Evolutionary conservation across 768 basidiomycete genomes (phyloP), one percentile per base, ranked within the genome.

Genomic region (Panaeolus papilionaceus): DNA sequence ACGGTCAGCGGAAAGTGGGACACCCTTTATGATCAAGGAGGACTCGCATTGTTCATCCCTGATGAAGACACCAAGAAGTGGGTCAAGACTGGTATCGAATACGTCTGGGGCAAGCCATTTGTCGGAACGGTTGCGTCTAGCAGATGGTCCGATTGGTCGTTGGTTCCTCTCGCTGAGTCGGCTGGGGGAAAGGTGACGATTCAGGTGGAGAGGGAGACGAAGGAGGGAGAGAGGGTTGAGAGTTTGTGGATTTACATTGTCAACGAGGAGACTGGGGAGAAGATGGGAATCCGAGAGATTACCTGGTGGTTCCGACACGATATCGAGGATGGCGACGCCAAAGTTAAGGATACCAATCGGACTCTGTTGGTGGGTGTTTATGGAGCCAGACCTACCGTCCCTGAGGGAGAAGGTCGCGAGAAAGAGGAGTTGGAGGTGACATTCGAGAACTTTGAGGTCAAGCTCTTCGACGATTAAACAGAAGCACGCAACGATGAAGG

Each of bases 261-360:
- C 66, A 71, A 78, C 47, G 72, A 73, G 37, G 72, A 76, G 63
- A 78, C 76, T 7, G 77, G 77, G 12, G 74, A 78, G 65, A 77
- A 77, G 68, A 38, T 70, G 39, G 77, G 77, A 0, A 77, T 78
- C 40, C 68, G 77, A 40, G 77, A 78, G 65, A 71, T 78, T 20
- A 78, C 77, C 37, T 78, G 77, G 77, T 78, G 73, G 73, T 78
- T 78, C 66, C 69, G 77, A 49, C 73, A 76, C 62, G 77, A 77
- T 63, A 67, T 76, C 12, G 67, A 69, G 11, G 69, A 64, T 1
- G 51, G 44, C n/a, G 69, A 67, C 16, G 62, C 63, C 9, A n/a
- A 47, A 1, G 67, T 67, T 5, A 47, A 61, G 8, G 69, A 67
- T 12, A 38, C 66, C 7, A 39, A 65, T 20, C 70, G 73, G 18